phyloP scores from a whole-genome alignment of 345 rosid species.

The Dipteronia sinensis region DNA sequence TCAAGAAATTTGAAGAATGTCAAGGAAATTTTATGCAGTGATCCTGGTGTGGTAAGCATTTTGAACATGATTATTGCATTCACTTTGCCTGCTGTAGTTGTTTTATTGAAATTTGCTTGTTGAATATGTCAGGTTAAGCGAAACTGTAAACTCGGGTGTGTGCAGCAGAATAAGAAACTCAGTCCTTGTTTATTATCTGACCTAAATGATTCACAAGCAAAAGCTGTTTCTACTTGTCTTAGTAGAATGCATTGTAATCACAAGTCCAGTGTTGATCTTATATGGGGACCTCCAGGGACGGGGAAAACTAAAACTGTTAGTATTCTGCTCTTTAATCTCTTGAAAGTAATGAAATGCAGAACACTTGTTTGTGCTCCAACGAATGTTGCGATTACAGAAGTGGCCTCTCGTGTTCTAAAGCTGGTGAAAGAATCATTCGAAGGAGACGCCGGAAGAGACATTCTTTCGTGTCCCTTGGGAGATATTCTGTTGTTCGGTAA shows the following conservation, averaged over 20 bases:
- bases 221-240: constrained; percentile 35
- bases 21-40: constrained; percentile 26
- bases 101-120: not conserved
- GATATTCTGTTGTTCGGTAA: constrained; percentile 47
- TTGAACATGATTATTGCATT: not conserved
- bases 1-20: constrained; percentile 25
- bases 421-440: constrained; percentile 30
- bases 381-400: constrained; percentile 49
- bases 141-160: constrained; percentile 22
- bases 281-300: constrained; percentile 67
- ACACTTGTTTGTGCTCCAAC: constrained; percentile 52
- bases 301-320: constrained; percentile 55
- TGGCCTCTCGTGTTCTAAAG: constrained; percentile 44
- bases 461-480: constrained; percentile 22
- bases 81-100: not conserved
- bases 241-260: constrained; percentile 27
- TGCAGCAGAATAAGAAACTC: not conserved
- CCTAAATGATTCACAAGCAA: constrained; percentile 39
- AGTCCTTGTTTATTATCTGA: constrained; percentile 1
- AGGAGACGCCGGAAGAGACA: constrained; percentile 4
- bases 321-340: constrained; percentile 32
- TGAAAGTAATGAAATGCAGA: constrained; percentile 35
- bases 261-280: constrained; percentile 35
- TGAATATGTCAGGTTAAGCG: constrained; percentile 30
- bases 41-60: constrained; percentile 29